Conservation (phyloP, 78 protist species). For the Anaeramoeba ignava region DNA sequence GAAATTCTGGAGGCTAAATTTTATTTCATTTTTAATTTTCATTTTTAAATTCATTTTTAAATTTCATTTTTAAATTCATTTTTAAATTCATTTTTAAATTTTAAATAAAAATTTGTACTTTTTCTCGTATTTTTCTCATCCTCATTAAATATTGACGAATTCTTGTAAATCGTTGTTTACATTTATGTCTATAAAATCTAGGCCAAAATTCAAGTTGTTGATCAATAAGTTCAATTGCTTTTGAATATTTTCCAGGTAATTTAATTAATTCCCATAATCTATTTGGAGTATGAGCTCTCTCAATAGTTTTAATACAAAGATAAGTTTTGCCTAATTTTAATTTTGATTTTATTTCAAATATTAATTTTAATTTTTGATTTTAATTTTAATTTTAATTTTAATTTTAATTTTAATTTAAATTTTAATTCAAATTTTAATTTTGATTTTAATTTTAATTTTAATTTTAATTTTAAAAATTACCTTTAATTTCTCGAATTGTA, state of each 20-base stretch:
- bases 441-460: too few species aligned
- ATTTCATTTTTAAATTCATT: too few species aligned
- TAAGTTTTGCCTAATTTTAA: constrained; percentile 42
- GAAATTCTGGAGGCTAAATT: background rate
- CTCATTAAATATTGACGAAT: constrained; percentile 80
- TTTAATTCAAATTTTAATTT: too few species aligned
- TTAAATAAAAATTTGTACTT: background rate
- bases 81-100: too few species aligned
- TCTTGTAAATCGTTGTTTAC: constrained; percentile 76
- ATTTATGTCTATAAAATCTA: constrained; percentile 39
- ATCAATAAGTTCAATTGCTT: constrained; percentile 30
- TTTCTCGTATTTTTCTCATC: constrained; percentile 57
- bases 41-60: too few species aligned
- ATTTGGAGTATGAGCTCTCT: constrained; percentile 88
- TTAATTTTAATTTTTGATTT: too few species aligned
- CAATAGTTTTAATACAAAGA: constrained; percentile 88
- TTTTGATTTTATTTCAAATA: background rate
- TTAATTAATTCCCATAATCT: constrained; percentile 78
- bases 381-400: background rate
- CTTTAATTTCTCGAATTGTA: constrained; percentile 62
- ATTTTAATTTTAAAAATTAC: too few species aligned
- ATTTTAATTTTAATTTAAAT: too few species aligned
- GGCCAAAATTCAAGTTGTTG: too few species aligned
- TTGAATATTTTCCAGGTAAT: constrained; percentile 55
- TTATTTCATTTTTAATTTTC: constrained; percentile 3